Evolutionary conservation across 2,329 filamentous ascomycete species (phyloP), one percentile per base, ranked within the genome.

Genomic region (Reticulascus tulasneorum): DNA sequence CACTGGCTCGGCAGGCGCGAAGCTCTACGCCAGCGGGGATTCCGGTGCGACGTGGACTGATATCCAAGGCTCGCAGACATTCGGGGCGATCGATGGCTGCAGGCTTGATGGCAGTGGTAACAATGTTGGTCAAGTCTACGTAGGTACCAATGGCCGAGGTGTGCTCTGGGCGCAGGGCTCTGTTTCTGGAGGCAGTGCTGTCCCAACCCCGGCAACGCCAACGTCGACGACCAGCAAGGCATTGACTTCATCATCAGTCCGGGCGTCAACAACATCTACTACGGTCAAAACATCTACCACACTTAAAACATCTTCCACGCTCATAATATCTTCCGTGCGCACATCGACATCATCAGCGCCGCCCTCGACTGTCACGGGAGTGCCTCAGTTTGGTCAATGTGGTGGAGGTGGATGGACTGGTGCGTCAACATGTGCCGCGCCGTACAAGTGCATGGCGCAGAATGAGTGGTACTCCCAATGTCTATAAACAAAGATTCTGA

Each of bases 71-170:
- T 50, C 45, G n/a, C 66, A 69, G 44, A 63, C 63, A 10, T 72
- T 74, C 36, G 69, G 69, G 0, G 48, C 63, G 5, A 60, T 71
- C 18, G 54, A 60, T n/a, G 47, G 52, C 20, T 58, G 55, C 36
- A 60, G 51, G 28, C 42, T 74, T 2, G 61, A 59, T 1, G 70
- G 70, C 2, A 71, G 67, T 35, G 63, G 57, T 1, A 73, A 72
- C 33, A 59, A 59, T 7, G 60, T 60, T 4, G 62, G 62, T 1
- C 55, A 66, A 35, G 67, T 73, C 0, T 73, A 71, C 35, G 67
- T 73, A 13, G 69, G 69, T 1, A 72, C 69, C 4, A 72, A 73
- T 35, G 69, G 69, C 0, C 61, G 69, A 4, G 69, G 69, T 13
- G 67, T 68, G 4, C 60, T 73, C 34, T 64, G 51, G 29, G 40